Evolutionary conservation across 2,329 filamentous ascomycete genomes (phyloP).

Genomic region (Venturia oleaginea): DNA sequence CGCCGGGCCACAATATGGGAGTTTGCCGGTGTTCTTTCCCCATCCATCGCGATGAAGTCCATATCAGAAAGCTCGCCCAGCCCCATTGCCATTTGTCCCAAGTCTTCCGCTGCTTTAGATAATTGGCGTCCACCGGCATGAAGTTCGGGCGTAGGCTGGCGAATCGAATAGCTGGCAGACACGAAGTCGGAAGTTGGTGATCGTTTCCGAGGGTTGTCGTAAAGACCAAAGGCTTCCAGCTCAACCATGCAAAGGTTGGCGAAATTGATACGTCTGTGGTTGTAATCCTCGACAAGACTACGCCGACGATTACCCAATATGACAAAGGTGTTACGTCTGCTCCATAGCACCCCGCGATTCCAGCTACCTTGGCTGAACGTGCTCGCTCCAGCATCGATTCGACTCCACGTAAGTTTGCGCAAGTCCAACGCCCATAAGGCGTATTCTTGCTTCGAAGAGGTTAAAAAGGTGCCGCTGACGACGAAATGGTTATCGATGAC

Average conservation of each 20-base stretch:
- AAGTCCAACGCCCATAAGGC: slow-evolving; percentile 92
- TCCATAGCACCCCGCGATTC: slow-evolving; percentile 93
- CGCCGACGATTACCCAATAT: slow-evolving; percentile 90
- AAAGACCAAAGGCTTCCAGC: slow-evolving; percentile 91
- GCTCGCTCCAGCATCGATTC: slow-evolving; percentile 87
- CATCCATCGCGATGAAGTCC: slow-evolving; percentile 87
- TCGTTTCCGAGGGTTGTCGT: slow-evolving; percentile 81
- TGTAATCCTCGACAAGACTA: slow-evolving; percentile 94
- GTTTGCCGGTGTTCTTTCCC: slow-evolving; percentile 87
- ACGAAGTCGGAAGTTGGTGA: slow-evolving; percentile 73
- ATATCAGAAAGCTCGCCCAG: slow-evolving; percentile 89
- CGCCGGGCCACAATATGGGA: slow-evolving; percentile 77
- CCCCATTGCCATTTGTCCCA: slow-evolving; percentile 70
- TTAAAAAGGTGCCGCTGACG: slow-evolving; percentile 93
- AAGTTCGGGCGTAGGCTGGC: slow-evolving; percentile 26
- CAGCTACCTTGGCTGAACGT: slow-evolving; percentile 97
- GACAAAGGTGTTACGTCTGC: slow-evolving; percentile 86
- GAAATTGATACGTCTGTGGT: slow-evolving; percentile 95
- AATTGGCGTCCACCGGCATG: slow-evolving; percentile 69
- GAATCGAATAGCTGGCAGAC: slow-evolving; percentile 64
- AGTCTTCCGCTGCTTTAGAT: slow-evolving; percentile 69
- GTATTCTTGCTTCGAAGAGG: slow-evolving; percentile 96
- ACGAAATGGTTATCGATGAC: slow-evolving; percentile 95
- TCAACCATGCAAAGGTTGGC: slow-evolving; percentile 95
- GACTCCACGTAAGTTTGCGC: slow-evolving; percentile 80